Conservation (phyloP, 345 rosid genomes). For the Eucalyptus shirleyi region DNA sequence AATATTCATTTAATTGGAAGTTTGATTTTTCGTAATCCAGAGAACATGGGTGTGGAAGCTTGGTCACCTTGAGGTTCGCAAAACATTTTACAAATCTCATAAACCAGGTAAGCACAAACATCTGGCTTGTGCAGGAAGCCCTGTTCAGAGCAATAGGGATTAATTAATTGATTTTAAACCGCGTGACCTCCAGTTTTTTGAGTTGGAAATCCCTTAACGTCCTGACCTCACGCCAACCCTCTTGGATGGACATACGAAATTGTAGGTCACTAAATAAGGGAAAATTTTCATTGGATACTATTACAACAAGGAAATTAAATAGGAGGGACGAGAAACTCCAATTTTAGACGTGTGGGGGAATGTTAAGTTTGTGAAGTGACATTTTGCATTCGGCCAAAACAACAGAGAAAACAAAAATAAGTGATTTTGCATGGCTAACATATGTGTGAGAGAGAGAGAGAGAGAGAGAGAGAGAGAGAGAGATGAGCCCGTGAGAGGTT, state of each 20-base stretch:
- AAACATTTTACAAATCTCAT: neutral
- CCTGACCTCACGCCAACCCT: neutral
- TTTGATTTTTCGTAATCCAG: neutral
- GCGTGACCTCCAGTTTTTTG: neutral
- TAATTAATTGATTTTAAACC: neutral
- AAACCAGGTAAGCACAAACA: neutral
- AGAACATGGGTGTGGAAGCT: neutral
- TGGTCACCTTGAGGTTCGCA: neutral
- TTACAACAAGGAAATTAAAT: neutral
- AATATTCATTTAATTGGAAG: neutral
- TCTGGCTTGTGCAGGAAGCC: neutral
- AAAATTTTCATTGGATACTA: neutral
- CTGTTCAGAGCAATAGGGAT: neutral
- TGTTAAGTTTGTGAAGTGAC: neutral
- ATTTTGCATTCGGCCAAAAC: neutral
- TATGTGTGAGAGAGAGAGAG: neutral
- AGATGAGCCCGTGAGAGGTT: neutral
- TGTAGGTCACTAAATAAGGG: neutral
- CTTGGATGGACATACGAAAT: neutral
- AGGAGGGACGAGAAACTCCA: neutral
- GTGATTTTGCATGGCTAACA: neutral
- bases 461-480: neutral
- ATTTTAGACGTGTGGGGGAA: neutral
- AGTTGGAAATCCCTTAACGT: neutral
- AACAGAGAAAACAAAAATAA: neutral